These are phyloP conservation scores for Trichoderma afroharzianum DNA, from an alignment of 2,329 filamentous ascomycete species.

Conservation along the genomic window DNA sequence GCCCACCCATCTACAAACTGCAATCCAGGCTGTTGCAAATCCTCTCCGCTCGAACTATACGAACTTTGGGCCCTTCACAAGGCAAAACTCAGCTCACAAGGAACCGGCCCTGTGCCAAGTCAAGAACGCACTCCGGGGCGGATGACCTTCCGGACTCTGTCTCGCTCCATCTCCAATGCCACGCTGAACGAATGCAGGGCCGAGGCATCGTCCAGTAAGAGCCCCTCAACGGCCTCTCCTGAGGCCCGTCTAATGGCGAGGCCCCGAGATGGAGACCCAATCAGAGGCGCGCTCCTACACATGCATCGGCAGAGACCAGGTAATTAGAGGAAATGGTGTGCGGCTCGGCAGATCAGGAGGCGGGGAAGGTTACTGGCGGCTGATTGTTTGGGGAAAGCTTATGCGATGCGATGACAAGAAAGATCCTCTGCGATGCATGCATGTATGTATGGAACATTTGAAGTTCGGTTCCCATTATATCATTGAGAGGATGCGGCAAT, in stretches of 20 bases:
- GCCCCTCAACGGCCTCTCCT: not conserved
- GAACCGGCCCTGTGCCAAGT: not conserved
- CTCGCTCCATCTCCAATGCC: not conserved
- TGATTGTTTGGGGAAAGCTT: conserved; percentile 1
- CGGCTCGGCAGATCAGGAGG: conserved; percentile 5
- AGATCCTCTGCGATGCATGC: not conserved
- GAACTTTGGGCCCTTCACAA: not conserved
- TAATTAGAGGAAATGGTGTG: conserved; percentile 6
- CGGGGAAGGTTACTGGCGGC: not conserved
- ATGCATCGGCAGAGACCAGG: not conserved
- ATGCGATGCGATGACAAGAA: not conserved
- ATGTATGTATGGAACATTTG: not conserved
- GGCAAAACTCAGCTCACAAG: not conserved
- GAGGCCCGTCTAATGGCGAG: not conserved
- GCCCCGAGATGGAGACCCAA: conserved; percentile 3
- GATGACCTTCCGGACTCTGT: conserved; percentile 9
- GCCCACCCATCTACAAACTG: not conserved
- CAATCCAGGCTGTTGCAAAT: not conserved
- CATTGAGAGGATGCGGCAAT: not conserved
- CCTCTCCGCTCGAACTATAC: not conserved
- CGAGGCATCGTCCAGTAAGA: conserved; percentile 2
- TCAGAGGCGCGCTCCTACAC: not conserved
- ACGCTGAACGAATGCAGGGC: not conserved
- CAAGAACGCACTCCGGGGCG: not conserved
- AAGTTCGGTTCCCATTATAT: not conserved